A percentile compares a stretch with the other conserved stretches of the same genome.
phyloP scores from a whole-genome alignment of 345 rosid genomes.

The Eucalyptus brandiana region DNA sequence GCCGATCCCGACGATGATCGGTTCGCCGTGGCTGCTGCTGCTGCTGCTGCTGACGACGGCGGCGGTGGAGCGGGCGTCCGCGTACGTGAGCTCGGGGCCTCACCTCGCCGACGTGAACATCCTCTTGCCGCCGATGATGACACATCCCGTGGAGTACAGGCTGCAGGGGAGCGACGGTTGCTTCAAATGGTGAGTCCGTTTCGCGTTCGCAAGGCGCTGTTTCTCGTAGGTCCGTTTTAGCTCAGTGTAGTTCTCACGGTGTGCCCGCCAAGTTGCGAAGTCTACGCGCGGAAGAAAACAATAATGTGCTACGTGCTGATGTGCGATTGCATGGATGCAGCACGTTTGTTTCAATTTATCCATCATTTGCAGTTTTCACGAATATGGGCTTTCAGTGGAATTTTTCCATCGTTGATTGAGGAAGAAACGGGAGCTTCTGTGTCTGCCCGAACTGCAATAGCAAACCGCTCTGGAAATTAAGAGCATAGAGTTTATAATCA shows the following conservation, averaged over 20 bases:
- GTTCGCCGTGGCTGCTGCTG: background rate
- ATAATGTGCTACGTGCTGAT: background rate
- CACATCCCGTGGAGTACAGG: constrained; percentile 77
- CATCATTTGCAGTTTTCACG: background rate
- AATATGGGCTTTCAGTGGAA: background rate
- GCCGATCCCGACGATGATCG: background rate
- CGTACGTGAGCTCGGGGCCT: constrained; percentile 51
- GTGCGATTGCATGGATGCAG: background rate
- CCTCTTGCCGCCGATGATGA: constrained; percentile 88
- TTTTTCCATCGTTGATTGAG: background rate
- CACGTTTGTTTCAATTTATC: background rate
- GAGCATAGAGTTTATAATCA: background rate
- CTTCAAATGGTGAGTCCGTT: constrained; percentile 67
- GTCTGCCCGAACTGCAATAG: background rate
- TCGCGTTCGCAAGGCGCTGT: background rate
- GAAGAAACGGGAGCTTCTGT: background rate
- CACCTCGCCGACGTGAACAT: constrained; percentile 91
- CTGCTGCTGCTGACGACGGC: constrained; percentile 2
- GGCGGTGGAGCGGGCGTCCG: constrained; percentile 6
- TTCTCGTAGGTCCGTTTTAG: background rate
- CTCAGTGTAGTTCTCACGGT: background rate
- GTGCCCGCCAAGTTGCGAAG: background rate
- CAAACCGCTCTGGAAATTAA: background rate
- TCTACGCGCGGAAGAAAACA: background rate
- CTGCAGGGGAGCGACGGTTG: constrained; percentile 98